Evolutionary conservation across 208 protist genomes (phyloP), one percentile per base, ranked within the genome.

Genomic region (Naegleria gruberi): DNA sequence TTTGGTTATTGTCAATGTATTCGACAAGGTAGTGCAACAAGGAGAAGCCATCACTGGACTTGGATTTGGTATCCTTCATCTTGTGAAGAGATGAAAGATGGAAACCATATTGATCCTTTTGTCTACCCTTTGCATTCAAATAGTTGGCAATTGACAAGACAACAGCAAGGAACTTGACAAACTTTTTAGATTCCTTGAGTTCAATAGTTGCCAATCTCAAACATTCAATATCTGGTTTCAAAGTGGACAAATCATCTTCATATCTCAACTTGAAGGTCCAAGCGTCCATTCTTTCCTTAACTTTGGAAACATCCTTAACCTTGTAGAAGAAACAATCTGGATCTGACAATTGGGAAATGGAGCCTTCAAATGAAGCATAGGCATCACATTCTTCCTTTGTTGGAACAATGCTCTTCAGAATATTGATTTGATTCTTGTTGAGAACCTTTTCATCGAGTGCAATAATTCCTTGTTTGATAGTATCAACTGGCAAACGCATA

Each of bases 151-250:
- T 40, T 3, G 46, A 19, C 12, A 90, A 41, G 0, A 84, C n/a
- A 2, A 90, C 30, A 46, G 87, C 47, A 1, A 90, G 55, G 23
- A 90, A 90, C 4, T 90, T 84, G 12, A 74, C 43, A n/a, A 90
- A 90, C n/a, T 82, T n/a, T 55, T 90, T 51, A 8, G 26, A 43
- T 55, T 90, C 47, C 12, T 85, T 45, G 17, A 90, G 41, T 40
- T 82, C 73, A 46, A 17, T 51, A 19, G 42, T 26, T 15, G 87
- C 87, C 4, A 57, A 40, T 51, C 40, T 15, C 43, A 74, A 34
- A 40, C 42, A 41, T 90, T 85, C 74, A 55, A 90, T 90, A 51
- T 90, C 43, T 84, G 87, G 45, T 90, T 41, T 90, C n/a, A 90
- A 85, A 7, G 19, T 55, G 6, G 26, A 19, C 12, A 90, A 15